Base-by-base conservation (phyloP, 176 grass and related monocot genomes). In the Oryza officinalis region DNA sequence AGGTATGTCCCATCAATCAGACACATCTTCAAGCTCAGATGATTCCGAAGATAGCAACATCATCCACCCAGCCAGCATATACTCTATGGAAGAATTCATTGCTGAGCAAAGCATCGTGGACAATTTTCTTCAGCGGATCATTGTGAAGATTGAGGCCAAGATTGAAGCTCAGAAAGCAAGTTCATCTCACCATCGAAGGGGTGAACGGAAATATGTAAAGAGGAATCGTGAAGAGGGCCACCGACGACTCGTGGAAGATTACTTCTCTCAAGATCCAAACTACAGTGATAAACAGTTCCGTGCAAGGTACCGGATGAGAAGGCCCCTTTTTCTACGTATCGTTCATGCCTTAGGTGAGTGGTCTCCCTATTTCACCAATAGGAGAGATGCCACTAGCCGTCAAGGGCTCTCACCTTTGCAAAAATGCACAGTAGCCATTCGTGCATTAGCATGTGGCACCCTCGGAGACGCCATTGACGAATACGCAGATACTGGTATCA, bases 301-400 rank as follows among this genome's bases (percentile, higher is more conserved):
- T 63, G 37, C 49, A 82, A 82, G 22, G 32, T 87, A 82, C 65
- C 28, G 50, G 52, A 87, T 87, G 85, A 87, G 85, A 69, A 87
- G 71, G 28, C 35, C 79, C 27, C 64, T 81, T 27, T 87, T 87
- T 82, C 79, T 82, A 25, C 60, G 50, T 76, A 49, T 87, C 0
- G 85, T 87, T 1, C 79, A 13, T 87, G 79, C 79, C 49, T 59
- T 87, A 22, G 79, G 72, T 1, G 65, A 87, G 27, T 87, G 72
- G 85, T 87, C 85, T 49, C 79, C 85, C 65, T 87, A 70, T 76
- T 87, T 87, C 79, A 87, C 72, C 23, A 69, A 46, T 67, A 80
- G 85, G 65, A 82, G 47, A 40, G 85, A 82, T 87, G 27, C 22
- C 28, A 22, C 43, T 46, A 82, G 22, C 63, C 72, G 65, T 57